These are phyloP conservation scores for Kodamaea alishanica DNA, from an alignment of 1,139 yeast species.

Conservation along the genomic window DNA sequence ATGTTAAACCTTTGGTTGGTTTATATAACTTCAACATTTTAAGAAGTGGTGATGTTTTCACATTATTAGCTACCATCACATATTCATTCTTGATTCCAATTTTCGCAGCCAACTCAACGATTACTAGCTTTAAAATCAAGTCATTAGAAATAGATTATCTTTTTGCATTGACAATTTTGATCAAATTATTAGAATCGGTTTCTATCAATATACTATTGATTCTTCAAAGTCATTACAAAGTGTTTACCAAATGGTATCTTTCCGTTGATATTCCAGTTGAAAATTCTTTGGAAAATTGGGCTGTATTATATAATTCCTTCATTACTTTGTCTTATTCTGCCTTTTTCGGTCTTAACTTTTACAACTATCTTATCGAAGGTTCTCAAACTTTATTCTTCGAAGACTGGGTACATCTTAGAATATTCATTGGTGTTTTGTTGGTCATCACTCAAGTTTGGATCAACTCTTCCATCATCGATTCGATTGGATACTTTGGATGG, in stretches of 20 bases:
- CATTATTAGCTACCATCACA: constrained; percentile 45
- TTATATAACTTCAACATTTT: constrained; percentile 63
- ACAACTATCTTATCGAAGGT: constrained; percentile 22
- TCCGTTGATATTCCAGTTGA: constrained; percentile 65
- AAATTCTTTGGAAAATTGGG: constrained; percentile 76
- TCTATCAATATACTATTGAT: constrained; percentile 53
- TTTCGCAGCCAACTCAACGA: constrained; percentile 27
- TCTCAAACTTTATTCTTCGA: constrained; percentile 19
- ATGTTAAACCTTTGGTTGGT: constrained; percentile 55
- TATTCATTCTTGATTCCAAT: constrained; percentile 46
- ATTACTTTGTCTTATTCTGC: constrained; percentile 46
- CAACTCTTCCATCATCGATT: constrained; percentile 63
- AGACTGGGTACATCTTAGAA: constrained; percentile 52
- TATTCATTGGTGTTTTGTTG: constrained; percentile 54
- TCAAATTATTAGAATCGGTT: constrained; percentile 52
- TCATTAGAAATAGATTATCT: constrained; percentile 18
- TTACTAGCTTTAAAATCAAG: constrained; percentile 2
- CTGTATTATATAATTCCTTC: constrained; percentile 59
- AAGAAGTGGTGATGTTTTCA: constrained; percentile 62
- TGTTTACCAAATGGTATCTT: constrained; percentile 65
- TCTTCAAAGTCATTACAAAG: constrained; percentile 59
- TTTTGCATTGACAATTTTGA: constrained; percentile 46
- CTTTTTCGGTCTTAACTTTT: constrained; percentile 41
- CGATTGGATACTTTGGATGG: constrained; percentile 86
- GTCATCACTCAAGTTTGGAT: constrained; percentile 69